Evolutionary conservation across 108 stramenopile genomes (phyloP), one percentile per base, ranked within the genome.

Genomic region (Hondaea fermentalgiana): DNA sequence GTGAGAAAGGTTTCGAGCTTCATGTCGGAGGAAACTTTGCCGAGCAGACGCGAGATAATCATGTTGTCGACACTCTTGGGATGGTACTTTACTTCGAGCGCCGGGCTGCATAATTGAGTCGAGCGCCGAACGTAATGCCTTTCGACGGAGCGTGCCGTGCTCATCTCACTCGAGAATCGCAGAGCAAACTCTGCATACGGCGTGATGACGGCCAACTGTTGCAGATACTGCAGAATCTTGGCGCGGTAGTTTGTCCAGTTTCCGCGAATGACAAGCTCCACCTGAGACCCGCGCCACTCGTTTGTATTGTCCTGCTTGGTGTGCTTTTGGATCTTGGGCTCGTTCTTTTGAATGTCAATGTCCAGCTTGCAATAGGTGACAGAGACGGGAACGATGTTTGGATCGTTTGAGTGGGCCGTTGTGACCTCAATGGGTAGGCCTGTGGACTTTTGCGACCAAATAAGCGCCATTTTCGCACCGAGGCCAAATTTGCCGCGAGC

Each of bases 381-480:
- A 35, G 90, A 87, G 25, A 89, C 59, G 25, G 95, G 92, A 44
- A 88, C 47, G 51, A 72, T 28, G 88, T 60, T 28, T 60, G 72
- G 88, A 4, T 89, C 91, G 88, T 21, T 60, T 21, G 76, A 44
- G 44, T 89, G 91, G 5, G 72, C 72, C 17, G 92, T 89, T 16
- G 71, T 92, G 17, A 98, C 92, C 60, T 89, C 88, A 89, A 98
- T 96, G 5, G 98, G 98, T 58, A 97, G 91, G 2, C 97, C 97
- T 8, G 97, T 97, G 87, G 93, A 94, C 87, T 98, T 98, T 90
- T 97, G 97, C 88, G 93, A 92, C 98, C 98, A 98, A 72, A 98
- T 98, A 88, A 98, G 90, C 5, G 98, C 98, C 98, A 98, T 98
- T 91, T 98, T 98, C 59, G 98, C 97, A 6, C 97, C 97, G 64